These are phyloP conservation scores for Rhodotorula sp. DNA, from an alignment of 1,284 basidiomycete species.

Conservation along the genomic window DNA sequence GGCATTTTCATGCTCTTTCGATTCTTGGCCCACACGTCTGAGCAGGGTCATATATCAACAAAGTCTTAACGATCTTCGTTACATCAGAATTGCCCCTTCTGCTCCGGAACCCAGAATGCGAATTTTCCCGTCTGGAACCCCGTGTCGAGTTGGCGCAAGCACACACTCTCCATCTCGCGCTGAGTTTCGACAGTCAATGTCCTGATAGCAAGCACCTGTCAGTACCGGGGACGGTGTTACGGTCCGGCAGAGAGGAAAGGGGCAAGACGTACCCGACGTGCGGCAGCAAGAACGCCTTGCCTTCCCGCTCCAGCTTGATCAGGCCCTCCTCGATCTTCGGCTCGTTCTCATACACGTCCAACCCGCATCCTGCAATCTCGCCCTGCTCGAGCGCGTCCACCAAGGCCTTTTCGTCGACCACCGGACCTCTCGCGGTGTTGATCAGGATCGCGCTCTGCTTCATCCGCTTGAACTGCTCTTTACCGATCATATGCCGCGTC, in stretches of 20 bases:
- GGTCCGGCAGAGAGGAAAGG: too few relatives aligned
- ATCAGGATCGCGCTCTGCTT: slow-evolving; percentile 77
- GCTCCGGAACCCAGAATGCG: slow-evolving; percentile 46
- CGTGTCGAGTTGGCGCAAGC: slow-evolving; percentile 45
- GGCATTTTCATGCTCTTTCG: too few relatives aligned
- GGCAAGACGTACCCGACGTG: slow-evolving; percentile 62
- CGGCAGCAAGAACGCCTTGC: slow-evolving; percentile 64
- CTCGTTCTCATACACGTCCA: slow-evolving; percentile 38
- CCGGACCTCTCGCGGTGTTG: slow-evolving; percentile 86
- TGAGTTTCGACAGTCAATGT: slow-evolving; percentile 48
- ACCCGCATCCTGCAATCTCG: slow-evolving; percentile 22
- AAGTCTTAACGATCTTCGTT: too few relatives aligned
- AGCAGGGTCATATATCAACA: too few relatives aligned
- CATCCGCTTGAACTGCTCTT: slow-evolving; percentile 72
- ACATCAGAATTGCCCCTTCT: slow-evolving; percentile 37
- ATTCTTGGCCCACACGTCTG: too few relatives aligned
- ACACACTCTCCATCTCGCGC: slow-evolving; percentile 49
- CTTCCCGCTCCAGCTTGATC: slow-evolving; percentile 71
- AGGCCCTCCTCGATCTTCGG: slow-evolving; percentile 66
- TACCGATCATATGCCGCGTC: slow-evolving; percentile 73
- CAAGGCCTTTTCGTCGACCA: slow-evolving; percentile 82
- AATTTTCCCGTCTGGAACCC: slow-evolving; percentile 46
- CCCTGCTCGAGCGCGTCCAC: slow-evolving; percentile 78
- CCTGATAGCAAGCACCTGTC: slow-evolving; percentile 66
- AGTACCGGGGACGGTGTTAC: slow-evolving; percentile 70